Evolutionary conservation across 108 stramenopile genomes (phyloP), one percentile per base, ranked within the genome.

Genomic region (Discostella stelligeroides): DNA sequence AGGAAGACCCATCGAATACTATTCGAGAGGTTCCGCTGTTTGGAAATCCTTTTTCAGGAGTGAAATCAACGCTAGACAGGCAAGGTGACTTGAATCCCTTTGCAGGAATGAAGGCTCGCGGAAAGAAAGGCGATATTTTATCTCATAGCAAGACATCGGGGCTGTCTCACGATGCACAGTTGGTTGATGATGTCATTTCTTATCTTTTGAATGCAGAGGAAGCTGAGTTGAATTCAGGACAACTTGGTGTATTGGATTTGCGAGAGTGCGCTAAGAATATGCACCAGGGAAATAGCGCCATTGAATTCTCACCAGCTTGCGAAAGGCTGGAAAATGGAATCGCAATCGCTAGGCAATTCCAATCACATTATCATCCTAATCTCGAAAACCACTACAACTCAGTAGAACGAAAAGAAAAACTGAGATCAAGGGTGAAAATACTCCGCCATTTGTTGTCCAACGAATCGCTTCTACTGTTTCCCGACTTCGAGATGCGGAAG

Each of bases 401-500:
- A 3, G 58, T 91, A 14, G 90, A 94, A 27, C 73, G 86, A 17
- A 86, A 88, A 60, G 84, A 90, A 67, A 85, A 74, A 10, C 66
- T 94, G 7, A 72, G 82, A 27, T 60, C 74, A n/a, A 61, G 80
- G 42, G 86, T 91, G 0, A 56, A 80, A 29, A 74, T 73, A 20
- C 76, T 94, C 0, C 84, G 84, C 17, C 90, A 90, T 72, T 70
- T 91, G 13, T 57, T 94, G 28, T 94, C 92, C 0, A 94, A 94
- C 42, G 92, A 94, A 60, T 79, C 95, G 37, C 82, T 99, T 40
- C 76, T 86, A 41, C 83, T 98, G 10, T 99, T 98, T 68, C 97
- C 97, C 10, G 98, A 99, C 57, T 98, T 98, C 71, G 78, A 90
- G 79, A 85, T 92, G 59, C 73, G 94, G 29, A 81, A 96, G 63